A percentile compares a stretch with the other conserved stretches of the same genome.
Evolutionary conservation across 352 stramenopile genomes (phyloP).

Genomic region (Pythium volutum): DNA sequence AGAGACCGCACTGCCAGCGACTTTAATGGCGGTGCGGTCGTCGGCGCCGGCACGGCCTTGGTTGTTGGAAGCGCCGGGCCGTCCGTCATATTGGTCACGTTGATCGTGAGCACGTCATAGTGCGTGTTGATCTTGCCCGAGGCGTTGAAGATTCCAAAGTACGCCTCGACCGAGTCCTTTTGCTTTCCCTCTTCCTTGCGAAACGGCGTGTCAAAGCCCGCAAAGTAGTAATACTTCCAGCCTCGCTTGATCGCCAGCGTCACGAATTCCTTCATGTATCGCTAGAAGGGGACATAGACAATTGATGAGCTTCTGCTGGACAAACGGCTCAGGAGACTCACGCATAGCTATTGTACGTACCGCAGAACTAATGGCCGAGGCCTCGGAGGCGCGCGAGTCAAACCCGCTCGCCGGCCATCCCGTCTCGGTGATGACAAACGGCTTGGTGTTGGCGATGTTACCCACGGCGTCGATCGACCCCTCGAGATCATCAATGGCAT

Average conservation of each 20-base stretch:
- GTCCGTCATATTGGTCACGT: slow-evolving; percentile 19
- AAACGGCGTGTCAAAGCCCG: slow-evolving; percentile 76
- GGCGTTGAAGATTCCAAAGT: slow-evolving; percentile 76
- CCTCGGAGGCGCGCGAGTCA: slow-evolving; percentile 47
- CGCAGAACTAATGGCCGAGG: slow-evolving; percentile 54
- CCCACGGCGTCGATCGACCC: slow-evolving; percentile 58
- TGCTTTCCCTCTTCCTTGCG: slow-evolving; percentile 51
- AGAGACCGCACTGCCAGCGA: neutral
- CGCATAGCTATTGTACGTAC: slow-evolving; percentile 22
- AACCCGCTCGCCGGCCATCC: slow-evolving; percentile 65
- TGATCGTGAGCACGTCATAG: slow-evolving; percentile 42
- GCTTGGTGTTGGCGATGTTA: slow-evolving; percentile 58
- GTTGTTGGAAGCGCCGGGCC: slow-evolving; percentile 3
- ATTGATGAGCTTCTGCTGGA: neutral
- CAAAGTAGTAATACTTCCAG: slow-evolving; percentile 89
- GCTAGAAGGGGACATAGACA: slow-evolving; percentile 14
- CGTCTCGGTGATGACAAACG: slow-evolving; percentile 82
- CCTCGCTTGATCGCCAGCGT: slow-evolving; percentile 51
- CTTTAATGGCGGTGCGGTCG: neutral
- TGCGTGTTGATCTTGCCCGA: slow-evolving; percentile 57
- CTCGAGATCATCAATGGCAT: slow-evolving; percentile 61
- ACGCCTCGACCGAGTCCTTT: slow-evolving; percentile 53
- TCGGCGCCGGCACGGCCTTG: neutral
- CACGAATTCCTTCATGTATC: slow-evolving; percentile 81
- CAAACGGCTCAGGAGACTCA: too few relatives aligned